Conservation (phyloP, 305 asterid species). For the Fraxinus platypoda region DNA sequence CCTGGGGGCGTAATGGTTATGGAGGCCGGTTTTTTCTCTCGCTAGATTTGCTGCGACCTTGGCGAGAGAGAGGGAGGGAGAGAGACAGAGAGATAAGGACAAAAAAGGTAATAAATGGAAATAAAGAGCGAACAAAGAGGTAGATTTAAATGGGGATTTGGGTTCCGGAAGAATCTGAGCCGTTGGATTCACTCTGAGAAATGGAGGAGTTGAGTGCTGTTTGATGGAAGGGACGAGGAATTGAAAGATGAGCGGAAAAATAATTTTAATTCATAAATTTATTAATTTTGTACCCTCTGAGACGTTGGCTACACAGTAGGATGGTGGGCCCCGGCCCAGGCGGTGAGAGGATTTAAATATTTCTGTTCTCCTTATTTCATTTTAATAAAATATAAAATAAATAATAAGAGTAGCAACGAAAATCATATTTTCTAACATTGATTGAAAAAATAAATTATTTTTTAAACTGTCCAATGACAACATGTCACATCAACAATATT, state of each 20-base stretch:
- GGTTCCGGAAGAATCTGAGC: slow-evolving; percentile 45
- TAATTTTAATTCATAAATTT: neutral
- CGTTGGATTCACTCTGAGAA: slow-evolving; percentile 38
- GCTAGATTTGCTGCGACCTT: slow-evolving; percentile 53
- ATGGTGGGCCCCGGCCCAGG: neutral
- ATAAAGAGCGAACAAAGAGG: slow-evolving; percentile 20
- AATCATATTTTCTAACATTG: too few relatives aligned
- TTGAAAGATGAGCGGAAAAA: neutral
- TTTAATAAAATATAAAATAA: too few relatives aligned
- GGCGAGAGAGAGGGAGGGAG: slow-evolving; percentile 7
- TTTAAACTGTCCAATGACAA: too few relatives aligned
- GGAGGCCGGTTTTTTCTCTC: slow-evolving; percentile 21
- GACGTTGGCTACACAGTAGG: neutral
- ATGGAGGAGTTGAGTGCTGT: slow-evolving; percentile 1
- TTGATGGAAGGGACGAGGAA: neutral
- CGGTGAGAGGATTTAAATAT: too few relatives aligned
- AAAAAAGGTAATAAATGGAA: neutral
- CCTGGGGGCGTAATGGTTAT: neutral
- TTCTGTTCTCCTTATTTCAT: too few relatives aligned
- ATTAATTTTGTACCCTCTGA: neutral
- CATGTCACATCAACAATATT: too few relatives aligned
- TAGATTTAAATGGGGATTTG: slow-evolving; percentile 42
- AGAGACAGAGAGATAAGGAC: neutral
- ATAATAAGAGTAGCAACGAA: too few relatives aligned
- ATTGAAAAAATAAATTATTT: too few relatives aligned